phyloP scores from a whole-genome alignment of 495 filamentous ascomycete species.

The Hypoxylon subgilvum region DNA sequence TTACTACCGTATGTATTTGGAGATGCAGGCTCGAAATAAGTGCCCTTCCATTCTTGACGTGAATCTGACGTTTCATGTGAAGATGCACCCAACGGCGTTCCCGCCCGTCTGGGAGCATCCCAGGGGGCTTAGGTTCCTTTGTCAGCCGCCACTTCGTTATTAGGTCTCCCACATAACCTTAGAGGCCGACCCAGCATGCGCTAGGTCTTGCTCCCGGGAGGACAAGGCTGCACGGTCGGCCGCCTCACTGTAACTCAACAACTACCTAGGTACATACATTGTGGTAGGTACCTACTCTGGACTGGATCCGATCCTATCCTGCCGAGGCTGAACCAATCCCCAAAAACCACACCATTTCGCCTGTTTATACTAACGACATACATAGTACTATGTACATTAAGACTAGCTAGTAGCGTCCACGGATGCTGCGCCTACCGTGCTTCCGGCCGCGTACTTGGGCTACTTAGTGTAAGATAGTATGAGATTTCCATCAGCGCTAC shows the following conservation, averaged over 20 bases:
- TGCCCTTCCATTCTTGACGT: constrained; percentile 24
- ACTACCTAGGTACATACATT: too few species aligned
- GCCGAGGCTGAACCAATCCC: neutral
- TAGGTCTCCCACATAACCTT: neutral
- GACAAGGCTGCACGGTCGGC: constrained; percentile 21
- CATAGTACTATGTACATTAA: constrained; percentile 17
- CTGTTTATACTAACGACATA: constrained; percentile 3
- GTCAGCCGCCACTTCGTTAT: constrained; percentile 1
- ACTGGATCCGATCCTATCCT: neutral
- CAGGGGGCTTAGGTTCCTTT: neutral
- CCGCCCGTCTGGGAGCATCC: constrained; percentile 3
- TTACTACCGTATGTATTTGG: too few species aligned
- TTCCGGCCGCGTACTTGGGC: too few species aligned
- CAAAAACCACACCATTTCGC: too few species aligned
- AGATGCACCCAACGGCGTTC: constrained; percentile 12
- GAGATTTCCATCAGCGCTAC: too few species aligned
- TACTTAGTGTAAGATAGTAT: too few species aligned
- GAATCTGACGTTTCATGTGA: constrained; percentile 23
- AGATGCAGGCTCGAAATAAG: constrained; percentile 14
- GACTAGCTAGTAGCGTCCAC: constrained; percentile 10
- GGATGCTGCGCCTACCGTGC: too few species aligned
- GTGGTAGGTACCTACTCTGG: too few species aligned
- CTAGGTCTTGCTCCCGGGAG: constrained; percentile 1
- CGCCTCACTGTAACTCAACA: constrained; percentile 20
- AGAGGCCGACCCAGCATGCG: neutral